Conservation (phyloP, 2,329 filamentous ascomycete genomes). For the Alternaria hordeiaustralica region DNA sequence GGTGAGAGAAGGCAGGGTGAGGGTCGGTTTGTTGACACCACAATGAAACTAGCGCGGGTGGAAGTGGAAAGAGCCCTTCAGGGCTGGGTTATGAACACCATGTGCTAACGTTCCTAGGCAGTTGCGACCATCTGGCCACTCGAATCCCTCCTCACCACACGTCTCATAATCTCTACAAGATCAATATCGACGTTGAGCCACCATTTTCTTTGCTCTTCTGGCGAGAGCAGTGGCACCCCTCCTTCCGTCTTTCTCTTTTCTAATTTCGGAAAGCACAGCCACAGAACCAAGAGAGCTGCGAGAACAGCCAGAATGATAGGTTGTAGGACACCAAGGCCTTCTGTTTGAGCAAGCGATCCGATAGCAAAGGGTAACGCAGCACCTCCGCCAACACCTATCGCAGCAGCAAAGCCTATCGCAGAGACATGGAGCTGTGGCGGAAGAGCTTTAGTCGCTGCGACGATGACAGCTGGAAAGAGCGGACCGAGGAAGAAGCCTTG, state of each 20-base stretch:
- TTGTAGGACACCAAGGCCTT: conserved; percentile 63
- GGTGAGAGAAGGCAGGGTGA: neutral
- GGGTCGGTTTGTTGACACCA: neutral
- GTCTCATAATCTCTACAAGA: neutral
- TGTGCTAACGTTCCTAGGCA: neutral
- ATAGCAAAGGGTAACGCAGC: conserved; percentile 68
- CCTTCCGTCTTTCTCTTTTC: conserved; percentile 7
- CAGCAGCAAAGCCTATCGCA: conserved; percentile 77
- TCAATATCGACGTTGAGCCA: neutral
- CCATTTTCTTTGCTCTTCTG: neutral
- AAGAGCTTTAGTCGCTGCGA: conserved; percentile 73
- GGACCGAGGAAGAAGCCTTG: conserved; percentile 81
- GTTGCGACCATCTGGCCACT: too few relatives aligned
- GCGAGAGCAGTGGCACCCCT: neutral
- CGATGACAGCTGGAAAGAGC: conserved; percentile 74
- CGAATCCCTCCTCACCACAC: neutral
- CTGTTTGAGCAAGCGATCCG: conserved; percentile 68
- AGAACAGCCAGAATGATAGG: conserved; percentile 63
- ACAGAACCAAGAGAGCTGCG: conserved; percentile 56
- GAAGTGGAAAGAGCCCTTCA: neutral
- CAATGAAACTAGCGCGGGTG: neutral
- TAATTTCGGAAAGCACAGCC: conserved; percentile 48
- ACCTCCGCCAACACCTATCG: conserved; percentile 75
- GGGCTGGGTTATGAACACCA: neutral
- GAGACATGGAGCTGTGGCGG: conserved; percentile 76